These are phyloP conservation scores for Mycena leptocephala DNA, from an alignment of 768 basidiomycete species.

Conservation along the genomic window DNA sequence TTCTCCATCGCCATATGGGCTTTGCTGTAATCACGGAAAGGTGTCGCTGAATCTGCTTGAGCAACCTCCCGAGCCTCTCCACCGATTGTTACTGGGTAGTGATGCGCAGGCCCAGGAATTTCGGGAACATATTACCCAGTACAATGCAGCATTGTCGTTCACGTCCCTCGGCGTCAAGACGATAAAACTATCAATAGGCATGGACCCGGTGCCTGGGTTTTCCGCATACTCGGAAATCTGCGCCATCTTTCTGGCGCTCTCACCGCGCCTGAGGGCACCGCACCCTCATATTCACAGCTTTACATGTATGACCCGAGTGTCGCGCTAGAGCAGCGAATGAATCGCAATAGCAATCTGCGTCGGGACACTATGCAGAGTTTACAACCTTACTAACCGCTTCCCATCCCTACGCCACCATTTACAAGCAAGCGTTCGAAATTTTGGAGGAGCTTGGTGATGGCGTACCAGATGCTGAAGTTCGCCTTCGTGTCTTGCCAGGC, in stretches of 20 bases:
- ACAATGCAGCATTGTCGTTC: neutral
- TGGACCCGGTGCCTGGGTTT: neutral
- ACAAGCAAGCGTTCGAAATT: neutral
- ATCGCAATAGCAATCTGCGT: neutral
- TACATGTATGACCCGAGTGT: too few relatives aligned
- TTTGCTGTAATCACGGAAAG: conserved; percentile 14
- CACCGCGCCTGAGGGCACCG: too few relatives aligned
- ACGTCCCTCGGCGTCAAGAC: neutral
- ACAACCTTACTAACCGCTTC: neutral
- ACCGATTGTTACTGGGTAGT: neutral
- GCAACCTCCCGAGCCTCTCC: neutral
- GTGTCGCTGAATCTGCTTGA: neutral
- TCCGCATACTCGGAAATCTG: too few relatives aligned
- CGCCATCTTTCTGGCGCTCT: too few relatives aligned
- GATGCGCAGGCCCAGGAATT: neutral
- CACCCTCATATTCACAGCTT: too few relatives aligned
- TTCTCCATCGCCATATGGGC: conserved; percentile 56
- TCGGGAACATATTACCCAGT: conserved; percentile 34
- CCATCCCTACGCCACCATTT: neutral
- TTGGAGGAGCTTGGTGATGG: neutral
- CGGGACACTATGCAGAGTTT: neutral
- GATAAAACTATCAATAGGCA: neutral
- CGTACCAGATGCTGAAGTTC: conserved; percentile 17
- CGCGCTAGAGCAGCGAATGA: too few relatives aligned
- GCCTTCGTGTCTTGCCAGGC: neutral